A percentile compares a stretch with the other conserved stretches of the same genome.
Evolutionary conservation across 305 asterid species (phyloP).

Genomic region (Caryopteris hybrid): DNA sequence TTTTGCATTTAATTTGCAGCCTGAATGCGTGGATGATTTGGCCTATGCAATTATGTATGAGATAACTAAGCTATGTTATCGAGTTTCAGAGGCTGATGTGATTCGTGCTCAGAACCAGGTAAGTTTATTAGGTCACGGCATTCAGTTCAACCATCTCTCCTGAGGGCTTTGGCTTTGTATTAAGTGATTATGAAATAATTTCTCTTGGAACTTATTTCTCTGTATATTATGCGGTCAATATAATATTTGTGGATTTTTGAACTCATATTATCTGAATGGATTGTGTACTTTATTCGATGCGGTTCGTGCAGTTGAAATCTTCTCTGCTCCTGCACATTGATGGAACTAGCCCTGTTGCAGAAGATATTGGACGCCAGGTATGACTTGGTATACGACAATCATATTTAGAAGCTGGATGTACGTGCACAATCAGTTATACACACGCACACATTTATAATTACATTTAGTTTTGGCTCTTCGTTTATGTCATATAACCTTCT

Average conservation of each 20-base stretch:
- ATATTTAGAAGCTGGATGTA: neutral
- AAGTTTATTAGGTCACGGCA: neutral
- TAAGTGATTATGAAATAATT: neutral
- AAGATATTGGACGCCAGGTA: conserved; percentile 99
- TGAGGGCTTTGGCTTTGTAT: neutral
- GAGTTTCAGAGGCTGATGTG: conserved; percentile 78
- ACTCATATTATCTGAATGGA: no score
- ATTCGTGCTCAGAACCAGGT: conserved; percentile 97
- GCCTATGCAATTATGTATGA: conserved; percentile 79
- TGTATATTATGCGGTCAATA: no score
- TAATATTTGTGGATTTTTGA: no score
- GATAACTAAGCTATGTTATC: conserved; percentile 69
- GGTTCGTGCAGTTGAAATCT: conserved; percentile 79
- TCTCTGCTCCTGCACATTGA: conserved; percentile 89
- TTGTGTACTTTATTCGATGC: no score
- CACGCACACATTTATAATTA: no score
- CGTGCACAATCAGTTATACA: conserved; percentile 40
- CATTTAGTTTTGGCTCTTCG: no score
- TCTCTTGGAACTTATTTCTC: neutral
- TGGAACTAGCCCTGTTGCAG: conserved; percentile 90
- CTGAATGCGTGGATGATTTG: conserved; percentile 87
- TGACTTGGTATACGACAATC: no score
- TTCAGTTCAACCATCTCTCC: neutral
- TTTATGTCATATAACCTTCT: no score
- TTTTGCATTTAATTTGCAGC: conserved; percentile 38